A percentile compares a stretch with the other conserved stretches of the same genome.
phyloP scores from a whole-genome alignment of 2,329 filamentous ascomycete genomes.

The Colletotrichum eremochloae region DNA sequence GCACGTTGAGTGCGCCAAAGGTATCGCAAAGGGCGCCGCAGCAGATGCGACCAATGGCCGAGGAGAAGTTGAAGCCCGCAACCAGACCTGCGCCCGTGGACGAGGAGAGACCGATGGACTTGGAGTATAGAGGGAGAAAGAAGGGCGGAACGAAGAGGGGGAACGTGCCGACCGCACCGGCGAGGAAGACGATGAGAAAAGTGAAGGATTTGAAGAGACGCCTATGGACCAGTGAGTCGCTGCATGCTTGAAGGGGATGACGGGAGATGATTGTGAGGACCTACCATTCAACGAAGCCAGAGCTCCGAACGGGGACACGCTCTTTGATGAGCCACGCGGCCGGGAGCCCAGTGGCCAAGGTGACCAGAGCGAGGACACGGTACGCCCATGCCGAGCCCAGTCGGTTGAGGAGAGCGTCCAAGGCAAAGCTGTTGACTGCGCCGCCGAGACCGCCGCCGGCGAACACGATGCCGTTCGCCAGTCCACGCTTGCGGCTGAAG shows the following conservation, averaged over 20 bases:
- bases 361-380: constrained; percentile 65
- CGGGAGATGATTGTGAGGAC: constrained; percentile 28
- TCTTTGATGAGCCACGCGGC: constrained; percentile 67
- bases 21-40: constrained; percentile 67
- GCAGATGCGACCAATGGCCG: constrained; percentile 68
- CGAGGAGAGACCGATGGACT: constrained; percentile 66
- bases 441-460: constrained; percentile 69
- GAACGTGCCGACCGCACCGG: constrained; percentile 69
- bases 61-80: constrained; percentile 72
- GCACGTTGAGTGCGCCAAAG: constrained; percentile 68
- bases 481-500: constrained; percentile 65
- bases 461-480: constrained; percentile 68
- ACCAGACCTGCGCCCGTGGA: constrained; percentile 68
- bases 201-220: constrained; percentile 64
- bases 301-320: constrained; percentile 54
- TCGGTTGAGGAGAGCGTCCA: constrained; percentile 61
- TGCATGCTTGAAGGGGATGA: neutral
- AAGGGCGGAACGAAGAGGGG: constrained; percentile 72
- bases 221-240: constrained; percentile 49
- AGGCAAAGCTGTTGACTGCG: constrained; percentile 63
- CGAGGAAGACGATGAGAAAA: constrained; percentile 67
- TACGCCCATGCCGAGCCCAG: constrained; percentile 66
- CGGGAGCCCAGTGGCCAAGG: constrained; percentile 66
- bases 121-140: constrained; percentile 69
- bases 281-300: constrained; percentile 64